Conservation (phyloP, 140 eudicot genomes). For the Flaveria floridana region DNA sequence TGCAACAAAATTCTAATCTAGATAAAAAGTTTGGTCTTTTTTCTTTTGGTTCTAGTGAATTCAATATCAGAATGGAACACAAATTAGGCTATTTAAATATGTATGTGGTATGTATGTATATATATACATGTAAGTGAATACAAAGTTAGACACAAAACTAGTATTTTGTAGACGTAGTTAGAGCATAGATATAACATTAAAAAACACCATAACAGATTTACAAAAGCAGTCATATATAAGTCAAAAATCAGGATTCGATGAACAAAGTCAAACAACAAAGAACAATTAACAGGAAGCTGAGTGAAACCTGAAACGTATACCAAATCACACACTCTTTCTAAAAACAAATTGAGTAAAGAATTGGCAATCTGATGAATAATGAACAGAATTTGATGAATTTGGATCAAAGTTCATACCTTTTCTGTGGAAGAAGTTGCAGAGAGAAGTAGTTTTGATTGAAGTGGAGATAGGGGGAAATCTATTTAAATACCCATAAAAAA, state of each 20-base stretch:
- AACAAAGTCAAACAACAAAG: neutral
- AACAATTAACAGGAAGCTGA: neutral
- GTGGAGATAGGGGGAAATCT: constrained; percentile 11
- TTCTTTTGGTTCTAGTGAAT: neutral
- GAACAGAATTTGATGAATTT: neutral
- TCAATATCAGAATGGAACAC: neutral
- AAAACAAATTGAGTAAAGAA: neutral
- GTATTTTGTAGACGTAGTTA: no score
- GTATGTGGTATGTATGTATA: no score
- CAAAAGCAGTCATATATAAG: neutral
- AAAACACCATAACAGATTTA: neutral
- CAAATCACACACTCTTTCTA: constrained; percentile 30
- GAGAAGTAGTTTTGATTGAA: constrained; percentile 15
- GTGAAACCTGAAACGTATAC: neutral
- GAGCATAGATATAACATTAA: no score
- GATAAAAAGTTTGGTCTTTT: neutral
- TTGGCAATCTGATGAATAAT: neutral
- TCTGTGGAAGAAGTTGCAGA: constrained; percentile 28
- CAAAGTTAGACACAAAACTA: no score
- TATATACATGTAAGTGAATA: no score
- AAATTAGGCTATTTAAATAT: neutral
- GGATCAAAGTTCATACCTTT: constrained; percentile 29
- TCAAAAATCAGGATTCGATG: neutral
- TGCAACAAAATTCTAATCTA: constrained; percentile 32
- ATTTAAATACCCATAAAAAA: constrained; percentile 40